These are phyloP conservation scores for Hypoxylon sp. DNA, from an alignment of 2,329 filamentous ascomycete genomes.

Conservation along the genomic window DNA sequence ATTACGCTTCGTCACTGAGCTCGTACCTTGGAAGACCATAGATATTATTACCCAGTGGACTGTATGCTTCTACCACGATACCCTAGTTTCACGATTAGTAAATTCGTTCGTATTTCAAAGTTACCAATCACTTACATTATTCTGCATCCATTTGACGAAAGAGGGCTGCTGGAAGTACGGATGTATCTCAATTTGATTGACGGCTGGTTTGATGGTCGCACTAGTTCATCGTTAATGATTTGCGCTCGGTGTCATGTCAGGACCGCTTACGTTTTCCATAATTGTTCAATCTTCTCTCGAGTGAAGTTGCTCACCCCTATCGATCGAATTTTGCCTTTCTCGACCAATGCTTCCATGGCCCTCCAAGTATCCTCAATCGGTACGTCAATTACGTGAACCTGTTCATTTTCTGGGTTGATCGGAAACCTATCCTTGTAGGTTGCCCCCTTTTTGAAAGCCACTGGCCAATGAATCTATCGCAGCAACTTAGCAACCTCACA, in stretches of 20 bases:
- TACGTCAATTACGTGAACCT: constrained; percentile 50
- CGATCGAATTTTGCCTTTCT: constrained; percentile 67
- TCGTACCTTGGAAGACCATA: constrained; percentile 48
- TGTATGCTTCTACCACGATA: constrained; percentile 53
- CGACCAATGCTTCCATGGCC: constrained; percentile 60
- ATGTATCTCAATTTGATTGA: constrained; percentile 68
- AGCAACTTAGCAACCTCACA: neutral
- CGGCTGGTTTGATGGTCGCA: constrained; percentile 64
- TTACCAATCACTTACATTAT: constrained; percentile 22
- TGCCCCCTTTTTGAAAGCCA: constrained; percentile 48
- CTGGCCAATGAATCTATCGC: constrained; percentile 57
- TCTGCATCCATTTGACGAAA: constrained; percentile 32
- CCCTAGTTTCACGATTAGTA: constrained; percentile 11
- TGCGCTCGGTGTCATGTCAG: neutral
- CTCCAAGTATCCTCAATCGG: constrained; percentile 25
- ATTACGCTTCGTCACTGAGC: neutral
- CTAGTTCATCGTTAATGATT: constrained; percentile 26
- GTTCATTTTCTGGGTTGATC: constrained; percentile 37
- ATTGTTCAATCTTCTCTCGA: constrained; percentile 66
- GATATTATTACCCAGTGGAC: constrained; percentile 73
- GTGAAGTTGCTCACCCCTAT: constrained; percentile 75
- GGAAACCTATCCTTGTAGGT: constrained; percentile 45
- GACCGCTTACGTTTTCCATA: constrained; percentile 59
- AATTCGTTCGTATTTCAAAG: neutral
- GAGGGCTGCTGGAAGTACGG: constrained; percentile 62